Base-by-base conservation (phyloP, 768 basidiomycete species). In the Tylopilus sp. region DNA sequence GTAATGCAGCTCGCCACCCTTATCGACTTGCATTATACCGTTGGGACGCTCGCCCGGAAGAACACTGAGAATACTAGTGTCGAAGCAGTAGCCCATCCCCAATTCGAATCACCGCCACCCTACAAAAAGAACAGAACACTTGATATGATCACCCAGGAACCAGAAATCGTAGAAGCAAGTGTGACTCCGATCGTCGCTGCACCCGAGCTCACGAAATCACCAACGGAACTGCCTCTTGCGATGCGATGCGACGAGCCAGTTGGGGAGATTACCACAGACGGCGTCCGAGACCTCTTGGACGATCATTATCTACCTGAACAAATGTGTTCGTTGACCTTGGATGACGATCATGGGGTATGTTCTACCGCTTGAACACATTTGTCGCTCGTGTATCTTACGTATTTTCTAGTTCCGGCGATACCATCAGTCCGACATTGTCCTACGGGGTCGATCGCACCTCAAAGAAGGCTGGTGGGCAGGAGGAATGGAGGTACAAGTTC, bases 381-480 rank as follows among this genome's bases (percentile, higher is more conserved):
- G n/a, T n/a, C n/a, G n/a, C n/a, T n/a, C n/a, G n/a, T n/a, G 4
- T 3, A 18, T 30, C 60, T 65, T 21, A 65, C 22, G 9, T 25
- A 6, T 47, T 45, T 39, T 23, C 18, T 23, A 80, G 79, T 80
- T 78, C 48, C 69, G 67, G 41, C 69, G 75, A 47, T 79, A 79
- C 52, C 78, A 79, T 51, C 77, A 77, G 46, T 78, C 77, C 1
- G 75, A 81, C 15, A 63, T 81, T 15, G 51, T 59, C 4, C 47
- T 77, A n/a, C 69, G 64, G 15, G 69, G 72, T 11, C 62, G 64
- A 30, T 71, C 71, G 3, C 62, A 64, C 6, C 59, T 75, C 33
- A 69, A 69, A n/a, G 65, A 66, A 35, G 75, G 73, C 4, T 81
- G 79, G 77, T 81, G 78, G 76, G 59, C 70, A 6, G 76, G 75